These are phyloP conservation scores for Lipomyces kockii DNA, from an alignment of 805 yeast genomes.

Conservation along the genomic window DNA sequence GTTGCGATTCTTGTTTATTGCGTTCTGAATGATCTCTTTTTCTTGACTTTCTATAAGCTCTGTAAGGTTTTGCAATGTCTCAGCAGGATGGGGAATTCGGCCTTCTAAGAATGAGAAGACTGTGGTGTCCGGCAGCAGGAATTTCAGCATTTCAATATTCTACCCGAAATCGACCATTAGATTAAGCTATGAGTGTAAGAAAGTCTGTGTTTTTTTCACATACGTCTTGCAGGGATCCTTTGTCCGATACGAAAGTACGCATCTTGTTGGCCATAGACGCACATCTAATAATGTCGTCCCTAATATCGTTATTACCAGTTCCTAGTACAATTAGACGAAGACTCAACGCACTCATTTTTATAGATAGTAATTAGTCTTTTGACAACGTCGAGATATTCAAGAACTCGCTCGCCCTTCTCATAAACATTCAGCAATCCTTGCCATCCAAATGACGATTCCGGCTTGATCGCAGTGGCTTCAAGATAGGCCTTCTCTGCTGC, in stretches of 20 bases:
- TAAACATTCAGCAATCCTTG: constrained; percentile 63
- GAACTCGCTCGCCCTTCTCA: constrained; percentile 34
- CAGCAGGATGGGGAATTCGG: constrained; percentile 40
- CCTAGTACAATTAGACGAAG: background rate
- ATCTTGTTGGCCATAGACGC: constrained; percentile 36
- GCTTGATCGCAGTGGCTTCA: constrained; percentile 51
- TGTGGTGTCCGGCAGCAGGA: constrained; percentile 43
- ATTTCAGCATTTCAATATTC: constrained; percentile 29
- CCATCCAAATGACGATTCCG: constrained; percentile 68
- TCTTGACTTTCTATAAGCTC: constrained; percentile 49
- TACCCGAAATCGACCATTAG: background rate
- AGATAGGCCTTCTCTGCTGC: constrained; percentile 56
- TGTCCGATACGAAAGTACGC: constrained; percentile 26
- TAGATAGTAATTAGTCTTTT: constrained; percentile 35
- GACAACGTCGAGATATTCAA: constrained; percentile 36
- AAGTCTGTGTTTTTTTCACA: constrained; percentile 6
- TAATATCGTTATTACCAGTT: background rate
- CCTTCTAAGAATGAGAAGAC: constrained; percentile 42
- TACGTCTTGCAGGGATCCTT: constrained; percentile 35
- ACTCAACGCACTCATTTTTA: constrained; percentile 24
- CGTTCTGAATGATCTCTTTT: constrained; percentile 35
- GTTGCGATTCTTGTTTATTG: constrained; percentile 38
- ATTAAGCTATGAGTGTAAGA: background rate
- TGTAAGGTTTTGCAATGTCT: constrained; percentile 37
- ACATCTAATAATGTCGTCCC: constrained; percentile 39